Evolutionary conservation across 2,329 filamentous ascomycete species (phyloP).

Genomic region (Colletotrichum chrysophilum): DNA sequence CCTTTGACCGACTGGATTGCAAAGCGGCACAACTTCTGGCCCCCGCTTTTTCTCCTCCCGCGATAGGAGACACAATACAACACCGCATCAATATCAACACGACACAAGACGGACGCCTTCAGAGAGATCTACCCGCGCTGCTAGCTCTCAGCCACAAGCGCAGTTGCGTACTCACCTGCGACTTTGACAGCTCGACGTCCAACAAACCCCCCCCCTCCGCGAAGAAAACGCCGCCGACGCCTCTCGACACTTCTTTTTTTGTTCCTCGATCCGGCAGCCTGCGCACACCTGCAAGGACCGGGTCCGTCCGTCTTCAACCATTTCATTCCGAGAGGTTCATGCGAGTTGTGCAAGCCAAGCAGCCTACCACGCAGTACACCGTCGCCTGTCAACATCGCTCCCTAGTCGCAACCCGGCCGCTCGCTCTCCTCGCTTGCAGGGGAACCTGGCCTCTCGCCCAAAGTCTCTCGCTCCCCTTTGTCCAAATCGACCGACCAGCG

Average conservation of each 20-base stretch:
- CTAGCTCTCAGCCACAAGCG: conserved; percentile 16
- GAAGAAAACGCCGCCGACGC: neutral
- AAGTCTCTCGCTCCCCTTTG: conserved; percentile 15
- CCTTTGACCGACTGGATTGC: neutral
- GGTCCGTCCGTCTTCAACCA: conserved; percentile 2
- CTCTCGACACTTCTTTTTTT: neutral
- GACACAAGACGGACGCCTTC: neutral
- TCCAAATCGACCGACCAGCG: neutral
- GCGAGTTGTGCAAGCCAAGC: conserved; percentile 1
- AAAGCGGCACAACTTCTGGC: neutral
- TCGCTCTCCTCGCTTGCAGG: conserved; percentile 17
- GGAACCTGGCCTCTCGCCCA: conserved; percentile 8
- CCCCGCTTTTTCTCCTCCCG: neutral
- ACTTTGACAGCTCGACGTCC: conserved; percentile 17
- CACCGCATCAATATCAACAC: neutral
- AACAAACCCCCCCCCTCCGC: neutral
- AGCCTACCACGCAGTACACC: neutral
- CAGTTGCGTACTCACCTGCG: conserved; percentile 4
- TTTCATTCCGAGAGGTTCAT: conserved; percentile 1
- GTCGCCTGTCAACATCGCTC: conserved; percentile 4
- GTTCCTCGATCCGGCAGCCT: neutral
- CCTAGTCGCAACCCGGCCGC: neutral
- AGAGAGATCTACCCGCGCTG: neutral
- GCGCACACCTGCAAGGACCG: conserved; percentile 7
- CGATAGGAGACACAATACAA: neutral